Percentiles rank a stretch among this genome's conserved stretches.
Conservation (phyloP, 495 filamentous ascomycete genomes). For the Amorphotheca resinae region DNA sequence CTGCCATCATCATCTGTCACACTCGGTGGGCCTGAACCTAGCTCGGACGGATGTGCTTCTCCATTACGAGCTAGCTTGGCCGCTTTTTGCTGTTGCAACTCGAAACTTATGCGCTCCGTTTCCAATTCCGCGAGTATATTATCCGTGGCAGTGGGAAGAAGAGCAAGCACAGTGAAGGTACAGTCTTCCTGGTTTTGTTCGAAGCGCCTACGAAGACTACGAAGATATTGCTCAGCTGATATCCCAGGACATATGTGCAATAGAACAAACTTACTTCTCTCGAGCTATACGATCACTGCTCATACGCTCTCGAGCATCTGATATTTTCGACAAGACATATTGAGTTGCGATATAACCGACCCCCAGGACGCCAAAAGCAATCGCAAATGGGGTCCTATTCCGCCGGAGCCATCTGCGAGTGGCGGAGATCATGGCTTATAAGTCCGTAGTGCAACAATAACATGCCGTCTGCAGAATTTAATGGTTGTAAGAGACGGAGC, state of each 20-base stretch:
- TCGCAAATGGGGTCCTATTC: constrained; percentile 79
- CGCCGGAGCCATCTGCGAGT: constrained; percentile 80
- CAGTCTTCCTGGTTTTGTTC: constrained; percentile 98
- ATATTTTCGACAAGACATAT: constrained; percentile 82
- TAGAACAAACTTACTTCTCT: constrained; percentile 62
- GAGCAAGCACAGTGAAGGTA: constrained; percentile 92
- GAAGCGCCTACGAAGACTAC: constrained; percentile 83
- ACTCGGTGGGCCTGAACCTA: constrained; percentile 60
- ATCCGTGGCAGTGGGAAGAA: constrained; percentile 80
- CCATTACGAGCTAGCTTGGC: constrained; percentile 52
- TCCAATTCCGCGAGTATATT: constrained; percentile 80
- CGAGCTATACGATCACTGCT: constrained; percentile 86
- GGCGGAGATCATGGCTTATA: constrained; percentile 57
- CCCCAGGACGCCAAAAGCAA: constrained; percentile 75
- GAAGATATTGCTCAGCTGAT: neutral
- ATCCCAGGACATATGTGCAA: neutral
- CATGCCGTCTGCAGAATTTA: constrained; percentile 11
- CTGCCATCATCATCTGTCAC: constrained; percentile 71
- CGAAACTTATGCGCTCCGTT: constrained; percentile 77
- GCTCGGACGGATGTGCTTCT: constrained; percentile 42
- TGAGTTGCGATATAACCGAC: constrained; percentile 86
- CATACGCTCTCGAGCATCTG: constrained; percentile 88
- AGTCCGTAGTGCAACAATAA: neutral
- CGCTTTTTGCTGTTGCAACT: constrained; percentile 88
- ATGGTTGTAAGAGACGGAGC: neutral